Conservation (phyloP, 2,329 filamentous ascomycete species). For the Ramularia endophylla region DNA sequence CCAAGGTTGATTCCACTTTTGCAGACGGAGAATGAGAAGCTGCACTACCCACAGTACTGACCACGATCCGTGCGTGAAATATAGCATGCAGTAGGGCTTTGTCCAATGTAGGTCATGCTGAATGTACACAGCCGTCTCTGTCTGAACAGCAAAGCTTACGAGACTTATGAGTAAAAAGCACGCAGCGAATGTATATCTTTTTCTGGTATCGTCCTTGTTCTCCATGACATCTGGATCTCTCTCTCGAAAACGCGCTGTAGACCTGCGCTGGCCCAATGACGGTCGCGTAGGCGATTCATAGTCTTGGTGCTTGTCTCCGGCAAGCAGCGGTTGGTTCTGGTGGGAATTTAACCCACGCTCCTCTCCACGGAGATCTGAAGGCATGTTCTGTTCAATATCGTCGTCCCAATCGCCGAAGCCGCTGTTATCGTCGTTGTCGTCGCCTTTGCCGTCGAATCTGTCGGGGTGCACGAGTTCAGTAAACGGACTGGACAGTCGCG, state of each 20-base stretch:
- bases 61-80: slow-evolving; percentile 95
- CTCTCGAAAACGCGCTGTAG: slow-evolving; percentile 62
- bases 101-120: slow-evolving; percentile 89
- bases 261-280: slow-evolving; percentile 48
- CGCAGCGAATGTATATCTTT: slow-evolving; percentile 80
- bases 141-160: slow-evolving; percentile 86
- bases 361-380: slow-evolving; percentile 40
- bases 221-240: slow-evolving; percentile 64
- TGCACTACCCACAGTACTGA: slow-evolving; percentile 80
- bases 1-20: slow-evolving; percentile 76
- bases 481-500: slow-evolving; percentile 23
- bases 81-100: slow-evolving; percentile 99
- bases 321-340: slow-evolving; percentile 49
- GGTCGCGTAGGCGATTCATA: slow-evolving; percentile 37
- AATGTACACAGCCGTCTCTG: slow-evolving; percentile 91
- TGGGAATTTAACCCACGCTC: slow-evolving; percentile 9
- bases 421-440: slow-evolving; percentile 28
- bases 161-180: slow-evolving; percentile 79
- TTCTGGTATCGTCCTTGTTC: slow-evolving; percentile 58
- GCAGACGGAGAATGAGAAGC: slow-evolving; percentile 70
- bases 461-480: slow-evolving; percentile 26
- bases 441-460: slow-evolving; percentile 7
- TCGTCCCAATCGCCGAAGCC: slow-evolving; percentile 42
- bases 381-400: slow-evolving; percentile 38
- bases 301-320: slow-evolving; percentile 34